phyloP scores from a whole-genome alignment of 306 rosid genomes.

The Malus domestica region DNA sequence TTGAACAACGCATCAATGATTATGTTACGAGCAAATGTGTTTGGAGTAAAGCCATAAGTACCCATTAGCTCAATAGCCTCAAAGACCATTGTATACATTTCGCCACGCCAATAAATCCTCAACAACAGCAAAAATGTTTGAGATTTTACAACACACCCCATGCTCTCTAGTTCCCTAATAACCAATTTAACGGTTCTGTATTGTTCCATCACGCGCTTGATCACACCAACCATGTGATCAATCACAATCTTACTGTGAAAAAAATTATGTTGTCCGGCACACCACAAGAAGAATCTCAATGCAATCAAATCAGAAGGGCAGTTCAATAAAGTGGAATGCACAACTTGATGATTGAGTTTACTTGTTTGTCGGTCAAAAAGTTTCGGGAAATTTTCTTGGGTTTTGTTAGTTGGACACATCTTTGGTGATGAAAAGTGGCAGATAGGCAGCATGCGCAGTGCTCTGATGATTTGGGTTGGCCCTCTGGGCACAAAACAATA shows the following conservation, averaged over 20 bases:
- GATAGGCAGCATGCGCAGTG: constrained; percentile 2
- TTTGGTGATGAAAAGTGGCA: constrained; percentile 3
- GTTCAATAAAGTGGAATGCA: constrained; percentile 27
- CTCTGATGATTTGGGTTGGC: constrained; percentile 9
- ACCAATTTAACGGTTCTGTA: constrained; percentile 31
- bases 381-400: background rate
- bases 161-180: constrained; percentile 26
- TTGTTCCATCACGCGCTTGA: constrained; percentile 25
- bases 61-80: constrained; percentile 39
- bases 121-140: constrained; percentile 38
- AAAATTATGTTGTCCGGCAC: constrained; percentile 34
- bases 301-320: constrained; percentile 53
- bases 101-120: constrained; percentile 47
- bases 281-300: constrained; percentile 45
- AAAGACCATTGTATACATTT: constrained; percentile 34
- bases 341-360: constrained; percentile 17
- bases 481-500: constrained; percentile 4
- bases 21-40: constrained; percentile 47
- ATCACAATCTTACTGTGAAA: constrained; percentile 19
- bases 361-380: background rate
- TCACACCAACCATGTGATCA: constrained; percentile 31
- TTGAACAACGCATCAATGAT: constrained; percentile 48
- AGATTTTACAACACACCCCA: constrained; percentile 45
- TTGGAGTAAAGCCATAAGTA: constrained; percentile 27
- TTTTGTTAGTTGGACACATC: constrained; percentile 1